Conservation (phyloP, 192 early-diverging fungal genomes). For the Pecoramyces ruminantium region DNA sequence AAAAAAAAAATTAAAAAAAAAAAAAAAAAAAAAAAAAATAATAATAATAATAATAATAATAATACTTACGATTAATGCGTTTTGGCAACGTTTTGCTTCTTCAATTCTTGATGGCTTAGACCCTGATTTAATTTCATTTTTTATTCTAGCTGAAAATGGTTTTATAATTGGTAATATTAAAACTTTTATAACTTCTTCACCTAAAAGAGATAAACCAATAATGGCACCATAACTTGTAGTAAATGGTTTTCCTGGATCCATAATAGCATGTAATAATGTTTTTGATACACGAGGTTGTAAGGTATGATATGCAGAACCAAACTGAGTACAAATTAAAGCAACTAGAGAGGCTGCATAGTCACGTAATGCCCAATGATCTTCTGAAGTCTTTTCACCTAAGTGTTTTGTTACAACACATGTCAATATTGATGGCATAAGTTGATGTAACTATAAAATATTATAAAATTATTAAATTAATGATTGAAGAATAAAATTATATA, state of each 20-base stretch:
- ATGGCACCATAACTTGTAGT: slow-evolving; percentile 83
- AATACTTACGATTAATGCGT: background rate
- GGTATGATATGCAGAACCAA: slow-evolving; percentile 64
- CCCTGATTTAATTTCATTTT: background rate
- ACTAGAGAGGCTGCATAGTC: slow-evolving; percentile 55
- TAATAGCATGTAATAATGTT: slow-evolving; percentile 73
- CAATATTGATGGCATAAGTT: slow-evolving; percentile 81
- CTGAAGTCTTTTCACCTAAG: slow-evolving; percentile 42
- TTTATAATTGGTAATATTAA: slow-evolving; percentile 63
- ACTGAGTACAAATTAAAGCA: slow-evolving; percentile 54
- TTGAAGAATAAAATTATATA: too few relatives aligned
- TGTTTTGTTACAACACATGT: slow-evolving; percentile 80
- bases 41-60: too few relatives aligned
- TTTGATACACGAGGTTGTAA: slow-evolving; percentile 77
- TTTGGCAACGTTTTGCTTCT: background rate
- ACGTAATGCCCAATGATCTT: slow-evolving; percentile 76
- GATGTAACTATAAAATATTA: slow-evolving; percentile 54
- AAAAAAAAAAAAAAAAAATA: too few relatives aligned
- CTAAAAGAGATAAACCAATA: slow-evolving; percentile 54
- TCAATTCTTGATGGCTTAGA: background rate
- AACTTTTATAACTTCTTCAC: slow-evolving; percentile 54
- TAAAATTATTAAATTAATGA: too few relatives aligned
- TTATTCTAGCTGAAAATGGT: background rate
- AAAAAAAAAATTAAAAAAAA: too few relatives aligned
- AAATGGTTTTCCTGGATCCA: slow-evolving; percentile 68